Evolutionary conservation across 164 flowering plant species (phyloP).

Genomic region (Aristolochia contorta): DNA sequence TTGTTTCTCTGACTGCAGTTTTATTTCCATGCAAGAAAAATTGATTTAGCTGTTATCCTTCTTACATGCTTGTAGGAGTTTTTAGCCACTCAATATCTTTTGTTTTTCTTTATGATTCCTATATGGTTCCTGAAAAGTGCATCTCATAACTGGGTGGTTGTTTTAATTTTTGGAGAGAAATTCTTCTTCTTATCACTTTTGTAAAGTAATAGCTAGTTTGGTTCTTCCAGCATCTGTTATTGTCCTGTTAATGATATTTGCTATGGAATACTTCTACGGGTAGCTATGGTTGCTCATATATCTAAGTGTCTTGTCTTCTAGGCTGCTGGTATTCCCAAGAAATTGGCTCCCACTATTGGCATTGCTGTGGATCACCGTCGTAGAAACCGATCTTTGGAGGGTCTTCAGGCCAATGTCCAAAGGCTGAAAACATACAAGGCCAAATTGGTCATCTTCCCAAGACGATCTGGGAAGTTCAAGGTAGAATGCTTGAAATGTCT

Average conservation of each 20-base stretch:
- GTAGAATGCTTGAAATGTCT: constrained; percentile 13
- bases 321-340: constrained; percentile 79
- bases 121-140: no score
- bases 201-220: not conserved
- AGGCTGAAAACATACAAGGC: constrained; percentile 84
- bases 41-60: no score
- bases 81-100: no score
- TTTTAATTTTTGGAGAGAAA: no score
- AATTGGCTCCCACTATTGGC: constrained; percentile 72
- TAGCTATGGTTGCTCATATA: not conserved
- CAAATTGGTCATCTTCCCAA: constrained; percentile 77
- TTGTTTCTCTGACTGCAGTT: no score
- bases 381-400: constrained; percentile 61
- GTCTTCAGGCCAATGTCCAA: constrained; percentile 67
- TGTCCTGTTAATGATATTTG: not conserved
- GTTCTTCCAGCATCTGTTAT: not conserved
- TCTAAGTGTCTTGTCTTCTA: constrained; percentile 8
- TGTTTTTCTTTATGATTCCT: no score
- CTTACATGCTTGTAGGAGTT: no score
- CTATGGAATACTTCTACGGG: no score
- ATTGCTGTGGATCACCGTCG: constrained; percentile 75
- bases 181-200: no score
- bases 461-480: constrained; percentile 58
- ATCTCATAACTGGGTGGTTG: no score
- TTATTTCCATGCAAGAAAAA: no score